phyloP scores from a whole-genome alignment of 208 protist genomes.

The Leishmania arabica region DNA sequence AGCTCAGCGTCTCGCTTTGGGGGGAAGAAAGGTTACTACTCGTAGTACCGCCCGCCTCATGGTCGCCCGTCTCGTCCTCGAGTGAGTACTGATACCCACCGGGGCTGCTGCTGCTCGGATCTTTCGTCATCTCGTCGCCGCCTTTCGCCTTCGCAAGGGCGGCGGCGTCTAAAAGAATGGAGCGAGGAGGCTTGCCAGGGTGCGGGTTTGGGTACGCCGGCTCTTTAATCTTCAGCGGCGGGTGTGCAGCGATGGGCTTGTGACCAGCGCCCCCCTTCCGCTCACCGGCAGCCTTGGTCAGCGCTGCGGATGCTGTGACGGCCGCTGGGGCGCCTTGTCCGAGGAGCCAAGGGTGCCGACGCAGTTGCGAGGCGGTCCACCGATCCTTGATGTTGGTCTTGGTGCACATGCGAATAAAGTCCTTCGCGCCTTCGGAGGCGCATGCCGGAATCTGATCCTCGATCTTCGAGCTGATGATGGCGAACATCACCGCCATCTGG shows the following conservation, averaged over 20 bases:
- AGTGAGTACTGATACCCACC: slow-evolving; percentile 8
- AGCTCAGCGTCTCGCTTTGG: slow-evolving; percentile 13
- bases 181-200: slow-evolving; percentile 17
- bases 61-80: slow-evolving; percentile 20
- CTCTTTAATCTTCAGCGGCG: slow-evolving; percentile 7
- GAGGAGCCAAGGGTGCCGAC: slow-evolving; percentile 75
- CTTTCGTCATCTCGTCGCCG: not conserved
- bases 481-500: slow-evolving; percentile 92
- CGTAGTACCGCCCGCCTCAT: slow-evolving; percentile 25
- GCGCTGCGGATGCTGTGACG: not conserved
- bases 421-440: slow-evolving; percentile 61
- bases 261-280: not conserved
- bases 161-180: slow-evolving; percentile 29
- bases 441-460: slow-evolving; percentile 69
- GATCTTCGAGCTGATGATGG: slow-evolving; percentile 80
- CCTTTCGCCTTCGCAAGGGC: slow-evolving; percentile 17
- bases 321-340: slow-evolving; percentile 8
- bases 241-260: not conserved
- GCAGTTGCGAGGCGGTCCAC: slow-evolving; percentile 59
- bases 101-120: not conserved
- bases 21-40: slow-evolving; percentile 38
- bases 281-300: not conserved
- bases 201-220: not conserved
- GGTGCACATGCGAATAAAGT: slow-evolving; percentile 79
- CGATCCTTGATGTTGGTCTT: slow-evolving; percentile 70